Conservation (phyloP, 495 filamentous ascomycete species). For the Penicillium dipodomyicola region DNA sequence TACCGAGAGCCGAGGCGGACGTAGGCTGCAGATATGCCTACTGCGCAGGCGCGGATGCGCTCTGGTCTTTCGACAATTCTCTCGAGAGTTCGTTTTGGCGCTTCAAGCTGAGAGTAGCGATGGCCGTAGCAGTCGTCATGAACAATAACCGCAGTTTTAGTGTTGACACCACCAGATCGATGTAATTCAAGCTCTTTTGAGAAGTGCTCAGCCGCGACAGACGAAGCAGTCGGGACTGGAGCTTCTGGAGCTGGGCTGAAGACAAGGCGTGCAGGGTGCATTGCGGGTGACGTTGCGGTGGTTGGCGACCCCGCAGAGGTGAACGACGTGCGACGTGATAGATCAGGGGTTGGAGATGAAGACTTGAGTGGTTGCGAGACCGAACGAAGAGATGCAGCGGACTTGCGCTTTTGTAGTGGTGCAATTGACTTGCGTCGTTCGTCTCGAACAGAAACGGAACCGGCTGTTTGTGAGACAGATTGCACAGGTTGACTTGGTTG, state of each 20-base stretch:
- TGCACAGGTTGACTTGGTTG: slow-evolving; percentile 15
- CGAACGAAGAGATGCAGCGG: slow-evolving; percentile 44
- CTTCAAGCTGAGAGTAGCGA: slow-evolving; percentile 77
- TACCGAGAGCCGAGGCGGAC: slow-evolving; percentile 81
- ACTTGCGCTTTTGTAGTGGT: slow-evolving; percentile 46
- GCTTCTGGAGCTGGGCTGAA: slow-evolving; percentile 23
- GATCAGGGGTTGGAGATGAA: slow-evolving; percentile 35
- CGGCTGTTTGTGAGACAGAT: slow-evolving; percentile 46
- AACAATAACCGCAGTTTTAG: slow-evolving; percentile 76
- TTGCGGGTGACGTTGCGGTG: slow-evolving; percentile 27
- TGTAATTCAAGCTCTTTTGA: slow-evolving; percentile 65
- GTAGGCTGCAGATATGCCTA: slow-evolving; percentile 85
- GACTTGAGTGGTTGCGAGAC: slow-evolving; percentile 27
- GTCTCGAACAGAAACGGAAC: slow-evolving; percentile 52
- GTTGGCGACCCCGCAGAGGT: slow-evolving; percentile 42
- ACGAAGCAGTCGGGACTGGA: slow-evolving; percentile 56
- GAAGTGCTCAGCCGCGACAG: slow-evolving; percentile 69
- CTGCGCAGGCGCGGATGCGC: slow-evolving; percentile 76
- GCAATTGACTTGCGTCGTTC: slow-evolving; percentile 44
- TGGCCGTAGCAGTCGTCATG: slow-evolving; percentile 95
- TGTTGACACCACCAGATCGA: slow-evolving; percentile 46
- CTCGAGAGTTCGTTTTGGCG: slow-evolving; percentile 59
- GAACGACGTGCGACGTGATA: slow-evolving; percentile 48
- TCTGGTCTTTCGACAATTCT: slow-evolving; percentile 92
- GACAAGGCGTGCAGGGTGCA: slow-evolving; percentile 25